Evolutionary conservation across 2,329 filamentous ascomycete genomes (phyloP).

Genomic region (Fusarium lateritium): DNA sequence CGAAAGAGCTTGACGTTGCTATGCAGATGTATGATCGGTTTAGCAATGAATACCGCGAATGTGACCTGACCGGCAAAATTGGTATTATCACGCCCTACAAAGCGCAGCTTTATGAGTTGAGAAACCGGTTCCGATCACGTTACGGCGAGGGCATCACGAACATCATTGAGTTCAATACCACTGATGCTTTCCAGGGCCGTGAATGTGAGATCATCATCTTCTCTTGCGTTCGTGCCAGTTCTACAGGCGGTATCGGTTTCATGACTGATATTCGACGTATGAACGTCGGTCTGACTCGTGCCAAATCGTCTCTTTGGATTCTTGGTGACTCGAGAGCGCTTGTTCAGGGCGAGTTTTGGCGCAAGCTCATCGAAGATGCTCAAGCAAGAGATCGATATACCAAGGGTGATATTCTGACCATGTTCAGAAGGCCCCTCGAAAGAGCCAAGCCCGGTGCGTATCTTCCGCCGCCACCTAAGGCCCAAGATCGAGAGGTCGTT

Average conservation of each 20-base stretch:
- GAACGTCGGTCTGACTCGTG: conserved; percentile 98
- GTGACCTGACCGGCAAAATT: conserved; percentile 85
- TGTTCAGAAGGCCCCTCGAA: conserved; percentile 63
- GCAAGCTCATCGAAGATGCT: conserved; percentile 86
- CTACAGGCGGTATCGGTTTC: conserved; percentile 97
- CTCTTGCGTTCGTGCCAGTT: conserved; percentile 94
- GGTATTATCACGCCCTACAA: conserved; percentile 99
- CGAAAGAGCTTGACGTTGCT: conserved; percentile 88
- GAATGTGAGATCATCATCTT: conserved; percentile 99
- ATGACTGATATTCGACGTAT: conserved; percentile 98
- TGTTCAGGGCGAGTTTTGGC: conserved; percentile 92
- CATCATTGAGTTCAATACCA: conserved; percentile 96
- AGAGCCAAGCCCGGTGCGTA: conserved; percentile 52
- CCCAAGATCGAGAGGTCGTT: conserved; percentile 31
- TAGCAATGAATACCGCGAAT: conserved; percentile 76
- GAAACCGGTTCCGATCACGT: conserved; percentile 77
- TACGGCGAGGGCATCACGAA: conserved; percentile 84
- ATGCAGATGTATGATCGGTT: conserved; percentile 88
- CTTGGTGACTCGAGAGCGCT: conserved; percentile 92
- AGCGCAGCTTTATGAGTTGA: conserved; percentile 87
- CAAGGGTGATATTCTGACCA: conserved; percentile 69
- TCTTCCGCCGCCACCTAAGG: conserved; percentile 19
- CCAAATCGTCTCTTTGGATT: conserved; percentile 97
- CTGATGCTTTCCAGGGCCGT: conserved; percentile 96
- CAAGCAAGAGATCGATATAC: conserved; percentile 82